phyloP scores from a whole-genome alignment of 1,284 basidiomycete species.

The Leccinum cinnamomeum region DNA sequence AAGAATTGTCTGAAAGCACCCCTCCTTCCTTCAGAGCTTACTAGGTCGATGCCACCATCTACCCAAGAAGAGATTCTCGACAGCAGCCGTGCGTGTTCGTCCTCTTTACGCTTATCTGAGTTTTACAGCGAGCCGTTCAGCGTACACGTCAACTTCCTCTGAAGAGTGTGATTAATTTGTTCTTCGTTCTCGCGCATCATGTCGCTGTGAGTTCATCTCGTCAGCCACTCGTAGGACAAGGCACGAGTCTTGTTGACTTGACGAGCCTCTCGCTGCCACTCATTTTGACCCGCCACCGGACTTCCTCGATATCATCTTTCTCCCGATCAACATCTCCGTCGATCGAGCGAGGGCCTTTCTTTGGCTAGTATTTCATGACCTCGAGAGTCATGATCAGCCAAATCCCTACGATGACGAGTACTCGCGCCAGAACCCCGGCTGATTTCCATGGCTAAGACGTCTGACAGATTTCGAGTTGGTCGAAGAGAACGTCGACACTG shows the following conservation, averaged over 20 bases:
- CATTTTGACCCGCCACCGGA: conserved; percentile 77
- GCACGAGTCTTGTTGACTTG: conserved; percentile 7
- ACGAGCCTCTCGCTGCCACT: conserved; percentile 61
- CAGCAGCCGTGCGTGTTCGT: conserved; percentile 41
- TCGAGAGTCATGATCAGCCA: conserved; percentile 54
- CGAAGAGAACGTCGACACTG: conserved; percentile 67
- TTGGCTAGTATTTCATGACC: conserved; percentile 77
- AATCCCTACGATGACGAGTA: conserved; percentile 70
- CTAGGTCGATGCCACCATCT: conserved; percentile 56
- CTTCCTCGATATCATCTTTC: conserved; percentile 74
- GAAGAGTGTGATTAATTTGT: conserved; percentile 70
- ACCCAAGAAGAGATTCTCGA: conserved; percentile 43
- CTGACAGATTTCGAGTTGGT: conserved; percentile 50
- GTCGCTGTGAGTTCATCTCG: conserved; percentile 49
- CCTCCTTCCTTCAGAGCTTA: conserved; percentile 70
- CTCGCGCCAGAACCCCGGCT: conserved; percentile 48
- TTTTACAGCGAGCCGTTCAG: conserved; percentile 36
- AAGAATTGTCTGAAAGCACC: conserved; percentile 77
- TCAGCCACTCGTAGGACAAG: neutral
- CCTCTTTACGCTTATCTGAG: neutral
- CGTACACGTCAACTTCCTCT: conserved; percentile 62
- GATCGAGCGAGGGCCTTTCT: conserved; percentile 77
- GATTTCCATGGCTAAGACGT: conserved; percentile 53
- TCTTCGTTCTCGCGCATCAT: conserved; percentile 69
- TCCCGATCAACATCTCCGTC: conserved; percentile 65